A percentile compares a stretch with the other conserved stretches of the same genome.
Conservation (phyloP, 2,329 filamentous ascomycete genomes). For the Diaporthe nobilis region DNA sequence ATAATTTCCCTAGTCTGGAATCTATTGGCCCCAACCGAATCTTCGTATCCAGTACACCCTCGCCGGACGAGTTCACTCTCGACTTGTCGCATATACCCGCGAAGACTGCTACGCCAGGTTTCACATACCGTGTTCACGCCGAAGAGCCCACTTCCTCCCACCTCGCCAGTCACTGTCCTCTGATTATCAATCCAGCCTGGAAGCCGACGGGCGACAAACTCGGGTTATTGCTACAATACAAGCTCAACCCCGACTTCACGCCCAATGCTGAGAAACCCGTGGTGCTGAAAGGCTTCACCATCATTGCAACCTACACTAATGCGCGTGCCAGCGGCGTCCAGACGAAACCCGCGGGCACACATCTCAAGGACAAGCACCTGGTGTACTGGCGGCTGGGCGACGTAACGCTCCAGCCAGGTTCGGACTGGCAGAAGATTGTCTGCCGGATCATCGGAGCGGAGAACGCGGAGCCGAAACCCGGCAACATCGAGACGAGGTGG, state of each 20-base stretch:
- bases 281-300: slow-evolving; percentile 78
- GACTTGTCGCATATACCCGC: slow-evolving; percentile 76
- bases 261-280: slow-evolving; percentile 56
- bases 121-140: slow-evolving; percentile 91
- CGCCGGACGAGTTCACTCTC: slow-evolving; percentile 84
- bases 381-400: slow-evolving; percentile 88
- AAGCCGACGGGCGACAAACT: slow-evolving; percentile 87
- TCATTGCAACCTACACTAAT: slow-evolving; percentile 80
- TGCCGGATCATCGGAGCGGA: slow-evolving; percentile 84
- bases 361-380: slow-evolving; percentile 80
- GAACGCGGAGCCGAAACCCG: slow-evolving; percentile 77
- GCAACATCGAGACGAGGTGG: slow-evolving; percentile 87
- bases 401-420: slow-evolving; percentile 67
- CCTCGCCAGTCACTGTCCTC: slow-evolving; percentile 73
- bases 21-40: slow-evolving; percentile 94
- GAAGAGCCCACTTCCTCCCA: slow-evolving; percentile 62
- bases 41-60: slow-evolving; percentile 80
- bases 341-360: slow-evolving; percentile 84
- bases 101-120: slow-evolving; percentile 82
- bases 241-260: slow-evolving; percentile 79
- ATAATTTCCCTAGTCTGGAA: slow-evolving; percentile 90
- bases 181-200: slow-evolving; percentile 83
- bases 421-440: slow-evolving; percentile 81
- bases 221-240: slow-evolving; percentile 88
- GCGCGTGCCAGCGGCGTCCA: slow-evolving; percentile 76